phyloP scores from a whole-genome alignment of 768 basidiomycete species.

The Mycena venus region DNA sequence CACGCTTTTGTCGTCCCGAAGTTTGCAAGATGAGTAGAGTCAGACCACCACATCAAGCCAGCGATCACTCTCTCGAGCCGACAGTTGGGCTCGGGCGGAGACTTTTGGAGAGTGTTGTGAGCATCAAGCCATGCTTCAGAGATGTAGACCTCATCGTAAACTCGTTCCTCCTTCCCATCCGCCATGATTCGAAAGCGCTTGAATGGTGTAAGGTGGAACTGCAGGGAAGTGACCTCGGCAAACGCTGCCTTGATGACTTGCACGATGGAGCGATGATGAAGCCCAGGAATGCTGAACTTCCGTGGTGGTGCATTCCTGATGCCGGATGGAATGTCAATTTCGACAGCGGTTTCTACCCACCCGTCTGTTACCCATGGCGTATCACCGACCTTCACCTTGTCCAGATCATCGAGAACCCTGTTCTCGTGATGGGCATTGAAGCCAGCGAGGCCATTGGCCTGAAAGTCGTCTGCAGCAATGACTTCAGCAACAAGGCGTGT shows the following conservation, averaged over 20 bases:
- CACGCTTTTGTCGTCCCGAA: conserved; percentile 37
- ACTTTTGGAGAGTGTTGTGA: conserved; percentile 34
- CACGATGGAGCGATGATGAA: conserved; percentile 48
- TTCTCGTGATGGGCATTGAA: conserved; percentile 37
- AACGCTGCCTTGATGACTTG: too few species aligned
- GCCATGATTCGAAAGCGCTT: conserved; percentile 30
- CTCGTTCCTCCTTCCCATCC: conserved; percentile 23
- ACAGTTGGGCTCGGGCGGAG: conserved; percentile 31
- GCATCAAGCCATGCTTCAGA: conserved; percentile 37
- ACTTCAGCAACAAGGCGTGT: conserved; percentile 24
- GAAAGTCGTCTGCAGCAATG: conserved; percentile 35
- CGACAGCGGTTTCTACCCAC: background rate
- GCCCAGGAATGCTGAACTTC: conserved; percentile 38
- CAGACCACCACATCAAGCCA: conserved; percentile 1
- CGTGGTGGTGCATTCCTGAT: too few species aligned
- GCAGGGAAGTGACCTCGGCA: too few species aligned
- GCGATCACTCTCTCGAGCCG: conserved; percentile 31
- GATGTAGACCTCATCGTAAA: conserved; percentile 43
- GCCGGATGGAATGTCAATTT: background rate
- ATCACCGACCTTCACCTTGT: background rate
- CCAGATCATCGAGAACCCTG: background rate
- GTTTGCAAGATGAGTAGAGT: conserved; percentile 31
- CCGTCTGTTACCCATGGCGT: background rate
- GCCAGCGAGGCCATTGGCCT: conserved; percentile 19
- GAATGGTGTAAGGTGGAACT: too few species aligned